Conservation (phyloP, 2,329 filamentous ascomycete species). For the Stagonosporopsis tanaceti region DNA sequence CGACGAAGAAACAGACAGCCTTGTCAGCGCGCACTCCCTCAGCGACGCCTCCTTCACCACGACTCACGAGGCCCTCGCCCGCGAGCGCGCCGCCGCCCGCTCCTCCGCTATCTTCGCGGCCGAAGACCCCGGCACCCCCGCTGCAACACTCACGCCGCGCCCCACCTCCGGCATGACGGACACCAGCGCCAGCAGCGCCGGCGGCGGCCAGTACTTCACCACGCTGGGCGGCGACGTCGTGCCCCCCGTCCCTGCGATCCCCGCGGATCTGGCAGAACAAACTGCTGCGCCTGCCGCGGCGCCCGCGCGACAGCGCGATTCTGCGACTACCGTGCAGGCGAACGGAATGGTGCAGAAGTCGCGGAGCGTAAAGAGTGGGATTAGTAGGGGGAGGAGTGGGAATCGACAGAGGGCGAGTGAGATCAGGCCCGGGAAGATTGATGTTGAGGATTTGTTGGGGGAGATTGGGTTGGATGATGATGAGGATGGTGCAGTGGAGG, state of each 20-base stretch:
- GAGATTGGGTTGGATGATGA: neutral
- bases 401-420: neutral
- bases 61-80: conserved; percentile 26
- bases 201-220: conserved; percentile 17
- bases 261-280: conserved; percentile 36
- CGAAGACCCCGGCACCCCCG: conserved; percentile 31
- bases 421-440: neutral
- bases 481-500: neutral
- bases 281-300: conserved; percentile 10
- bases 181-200: conserved; percentile 6
- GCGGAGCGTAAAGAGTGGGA: conserved; percentile 38
- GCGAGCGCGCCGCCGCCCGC: conserved; percentile 4
- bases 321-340: too few relatives aligned
- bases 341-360: conserved; percentile 25
- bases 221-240: conserved; percentile 23
- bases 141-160: conserved; percentile 34
- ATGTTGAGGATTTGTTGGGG: neutral
- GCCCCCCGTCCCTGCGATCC: conserved; percentile 47
- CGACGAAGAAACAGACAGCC: conserved; percentile 66
- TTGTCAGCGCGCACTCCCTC: conserved; percentile 75
- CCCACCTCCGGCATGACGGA: conserved; percentile 26
- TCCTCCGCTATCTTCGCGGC: neutral
- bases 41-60: conserved; percentile 66
- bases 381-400: neutral
- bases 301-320: neutral